Conservation (phyloP, 2,329 filamentous ascomycete species). For the Capronia coronata region DNA sequence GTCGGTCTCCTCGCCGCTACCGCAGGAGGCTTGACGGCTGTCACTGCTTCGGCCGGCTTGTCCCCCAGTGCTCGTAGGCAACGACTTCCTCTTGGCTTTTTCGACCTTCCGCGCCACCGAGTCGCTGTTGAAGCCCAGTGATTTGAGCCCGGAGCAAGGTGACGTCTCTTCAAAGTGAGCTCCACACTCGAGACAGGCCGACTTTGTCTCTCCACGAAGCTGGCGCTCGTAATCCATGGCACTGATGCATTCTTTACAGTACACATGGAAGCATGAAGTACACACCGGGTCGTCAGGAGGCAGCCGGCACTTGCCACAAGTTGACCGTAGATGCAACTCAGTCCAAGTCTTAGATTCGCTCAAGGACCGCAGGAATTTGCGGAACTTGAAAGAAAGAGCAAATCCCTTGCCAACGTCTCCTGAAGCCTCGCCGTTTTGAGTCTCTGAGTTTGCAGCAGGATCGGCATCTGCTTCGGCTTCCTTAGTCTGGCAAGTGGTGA, state of each 20-base stretch:
- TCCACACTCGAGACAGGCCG: conserved; percentile 24
- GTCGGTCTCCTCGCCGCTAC: conserved; percentile 5
- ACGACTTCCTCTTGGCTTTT: conserved; percentile 2
- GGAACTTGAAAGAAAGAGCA: conserved; percentile 18
- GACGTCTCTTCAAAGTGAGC: conserved; percentile 17
- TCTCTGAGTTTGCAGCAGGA: neutral
- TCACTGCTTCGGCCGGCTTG: neutral
- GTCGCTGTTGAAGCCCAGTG: conserved; percentile 14
- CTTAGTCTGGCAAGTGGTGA: conserved; percentile 12
- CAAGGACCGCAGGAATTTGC: conserved; percentile 20
- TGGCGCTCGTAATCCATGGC: conserved; percentile 27
- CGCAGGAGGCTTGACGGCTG: neutral
- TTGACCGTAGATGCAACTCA: conserved; percentile 28
- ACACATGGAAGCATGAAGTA: conserved; percentile 51
- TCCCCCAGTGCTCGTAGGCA: neutral
- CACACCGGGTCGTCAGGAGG: conserved; percentile 38
- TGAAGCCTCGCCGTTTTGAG: neutral
- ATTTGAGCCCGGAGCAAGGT: conserved; percentile 15
- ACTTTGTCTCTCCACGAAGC: conserved; percentile 10
- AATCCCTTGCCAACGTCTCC: conserved; percentile 1
- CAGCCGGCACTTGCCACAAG: conserved; percentile 35
- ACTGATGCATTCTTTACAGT: conserved; percentile 47
- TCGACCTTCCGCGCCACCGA: conserved; percentile 4
- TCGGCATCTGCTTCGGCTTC: neutral
- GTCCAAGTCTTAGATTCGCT: conserved; percentile 12